Base-by-base conservation (phyloP, 1,284 basidiomycete species). In the Ustilago trichophora region DNA sequence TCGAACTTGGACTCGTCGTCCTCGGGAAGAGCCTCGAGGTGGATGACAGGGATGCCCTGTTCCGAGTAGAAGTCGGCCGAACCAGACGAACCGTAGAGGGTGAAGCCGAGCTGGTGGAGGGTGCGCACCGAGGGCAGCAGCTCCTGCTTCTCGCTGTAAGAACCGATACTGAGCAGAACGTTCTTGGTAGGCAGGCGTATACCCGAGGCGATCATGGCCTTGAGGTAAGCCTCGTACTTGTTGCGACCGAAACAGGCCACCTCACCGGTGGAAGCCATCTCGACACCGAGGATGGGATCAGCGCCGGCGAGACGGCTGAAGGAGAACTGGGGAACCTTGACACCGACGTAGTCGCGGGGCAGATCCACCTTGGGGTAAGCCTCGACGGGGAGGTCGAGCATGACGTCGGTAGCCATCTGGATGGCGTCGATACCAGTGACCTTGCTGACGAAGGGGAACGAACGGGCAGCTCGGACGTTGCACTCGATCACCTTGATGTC, bases 401-500 rank as follows among this genome's bases (percentile, higher is more conserved):
- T 98, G 72, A 96, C 93, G 82, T 96, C 96, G 51, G 96, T 98
- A 22, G 95, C 95, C 87, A 98, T 89, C 84, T 97, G 93, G 73
- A 98, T 97, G 4, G 94, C 94, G 80, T 98, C 94, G 72, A 97
- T 87, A 31, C 93, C 93, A 6, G 95, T 97, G 60, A 97, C 94
- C 84, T 98, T 98, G 32, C 92, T 95, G 37, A 98, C 95, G 85
- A 98, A 98, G 50, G 96, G 95, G 89, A 97, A 98, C 1, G 95
- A 98, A 59, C 96, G 89, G 22, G 95, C 94, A 3, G 96, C 96
- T 63, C 95, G 92, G 33, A 98, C 86, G 83, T 98, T 98, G 84
- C 95, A 98, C 83, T 98, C 95, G 82, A 98, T 98, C 76, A 98
- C 95, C 87, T 98, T 97, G 87, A 98, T 98, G 83, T 98, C 95